A percentile compares a stretch with the other conserved stretches of the same genome.
Evolutionary conservation across 495 filamentous ascomycete species (phyloP).

Genomic region (Aspergillus steynii): DNA sequence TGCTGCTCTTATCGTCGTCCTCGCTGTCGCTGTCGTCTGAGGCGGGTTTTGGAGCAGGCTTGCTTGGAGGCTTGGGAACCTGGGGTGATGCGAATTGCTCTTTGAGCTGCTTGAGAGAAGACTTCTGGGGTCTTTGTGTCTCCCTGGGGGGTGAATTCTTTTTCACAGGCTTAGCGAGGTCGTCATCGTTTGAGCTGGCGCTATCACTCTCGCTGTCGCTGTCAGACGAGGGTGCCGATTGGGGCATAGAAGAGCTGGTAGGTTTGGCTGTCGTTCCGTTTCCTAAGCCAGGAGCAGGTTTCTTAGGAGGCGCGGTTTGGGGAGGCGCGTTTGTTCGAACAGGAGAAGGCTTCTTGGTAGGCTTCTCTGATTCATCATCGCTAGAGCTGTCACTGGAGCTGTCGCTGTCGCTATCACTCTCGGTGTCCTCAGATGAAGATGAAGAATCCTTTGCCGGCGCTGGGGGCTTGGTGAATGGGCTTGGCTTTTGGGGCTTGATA

Average conservation of each 20-base stretch:
- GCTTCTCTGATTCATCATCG: not conserved
- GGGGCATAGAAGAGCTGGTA: too few species aligned
- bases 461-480: not conserved
- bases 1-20: not conserved
- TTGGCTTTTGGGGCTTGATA: not conserved
- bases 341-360: not conserved
- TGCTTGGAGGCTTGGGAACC: not conserved
- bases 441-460: not conserved
- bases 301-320: not conserved
- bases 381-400: not conserved
- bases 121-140: not conserved
- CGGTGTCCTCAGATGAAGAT: not conserved
- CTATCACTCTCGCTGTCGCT: not conserved
- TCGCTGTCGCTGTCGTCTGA: not conserved
- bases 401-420: not conserved
- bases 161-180: not conserved
- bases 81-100: too few species aligned
- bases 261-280: too few species aligned
- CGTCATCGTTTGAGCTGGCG: not conserved
- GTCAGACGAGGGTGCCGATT: not conserved
- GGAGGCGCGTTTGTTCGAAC: not conserved
- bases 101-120: not conserved
- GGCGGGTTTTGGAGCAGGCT: not conserved
- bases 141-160: not conserved
- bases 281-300: not conserved